Evolutionary conservation across 495 filamentous ascomycete species (phyloP).

Genomic region (Neurospora sp.): DNA sequence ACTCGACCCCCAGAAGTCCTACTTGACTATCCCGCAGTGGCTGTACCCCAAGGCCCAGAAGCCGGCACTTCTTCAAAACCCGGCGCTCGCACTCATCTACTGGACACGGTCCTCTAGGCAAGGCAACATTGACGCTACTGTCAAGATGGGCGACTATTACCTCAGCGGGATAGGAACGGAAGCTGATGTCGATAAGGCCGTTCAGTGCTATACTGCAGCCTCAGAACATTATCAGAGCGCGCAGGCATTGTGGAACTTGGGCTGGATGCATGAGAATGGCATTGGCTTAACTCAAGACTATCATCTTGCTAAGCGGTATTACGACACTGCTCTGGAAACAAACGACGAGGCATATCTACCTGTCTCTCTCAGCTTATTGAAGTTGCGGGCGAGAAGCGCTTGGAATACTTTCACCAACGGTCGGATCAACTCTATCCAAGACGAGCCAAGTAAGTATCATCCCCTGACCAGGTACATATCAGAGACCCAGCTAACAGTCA

Average conservation of each 20-base stretch:
- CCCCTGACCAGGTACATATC: neutral
- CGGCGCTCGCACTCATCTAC: slow-evolving; percentile 75
- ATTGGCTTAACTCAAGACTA: slow-evolving; percentile 91
- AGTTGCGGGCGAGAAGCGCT: slow-evolving; percentile 70
- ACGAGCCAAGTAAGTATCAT: slow-evolving; percentile 65
- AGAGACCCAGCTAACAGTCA: slow-evolving; percentile 5
- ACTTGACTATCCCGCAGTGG: slow-evolving; percentile 30
- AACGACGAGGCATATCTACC: slow-evolving; percentile 94
- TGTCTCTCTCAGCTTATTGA: slow-evolving; percentile 77
- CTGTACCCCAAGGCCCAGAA: slow-evolving; percentile 25
- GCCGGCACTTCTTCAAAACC: slow-evolving; percentile 52
- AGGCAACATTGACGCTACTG: slow-evolving; percentile 80
- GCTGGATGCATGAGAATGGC: slow-evolving; percentile 99
- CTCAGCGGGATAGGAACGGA: slow-evolving; percentile 66
- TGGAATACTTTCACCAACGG: slow-evolving; percentile 93
- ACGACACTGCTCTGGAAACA: slow-evolving; percentile 82
- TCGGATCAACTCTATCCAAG: slow-evolving; percentile 77
- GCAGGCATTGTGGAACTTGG: slow-evolving; percentile 93
- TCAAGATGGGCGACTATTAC: slow-evolving; percentile 99
- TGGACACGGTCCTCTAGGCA: slow-evolving; percentile 96
- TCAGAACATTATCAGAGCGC: slow-evolving; percentile 85
- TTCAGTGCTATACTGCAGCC: slow-evolving; percentile 82
- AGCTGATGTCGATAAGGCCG: slow-evolving; percentile 74
- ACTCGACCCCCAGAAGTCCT: slow-evolving; percentile 65
- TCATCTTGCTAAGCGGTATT: slow-evolving; percentile 92